Conservation (phyloP, 257 asterid species). For the Gynochthodes officinalis region DNA sequence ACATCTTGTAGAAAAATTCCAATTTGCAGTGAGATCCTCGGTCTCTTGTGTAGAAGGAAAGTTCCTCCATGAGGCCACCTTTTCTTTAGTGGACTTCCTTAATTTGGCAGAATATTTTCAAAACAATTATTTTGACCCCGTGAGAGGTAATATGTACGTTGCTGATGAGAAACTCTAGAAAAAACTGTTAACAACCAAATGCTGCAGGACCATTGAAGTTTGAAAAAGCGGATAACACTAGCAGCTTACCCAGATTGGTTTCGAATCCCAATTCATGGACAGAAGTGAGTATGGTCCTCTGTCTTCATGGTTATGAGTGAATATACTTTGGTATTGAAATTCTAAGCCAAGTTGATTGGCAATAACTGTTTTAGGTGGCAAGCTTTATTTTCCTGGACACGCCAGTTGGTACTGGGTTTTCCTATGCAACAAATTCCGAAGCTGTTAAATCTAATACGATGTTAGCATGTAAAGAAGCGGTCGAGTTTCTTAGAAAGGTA, state of each 20-base stretch:
- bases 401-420: conserved; percentile 27
- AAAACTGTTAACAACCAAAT: background rate
- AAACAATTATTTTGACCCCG: too few relatives aligned
- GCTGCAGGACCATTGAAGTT: conserved; percentile 15
- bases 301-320: background rate
- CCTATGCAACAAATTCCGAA: conserved; percentile 14
- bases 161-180: background rate
- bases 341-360: background rate
- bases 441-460: conserved; percentile 7
- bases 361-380: background rate
- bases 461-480: conserved; percentile 12
- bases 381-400: conserved; percentile 18
- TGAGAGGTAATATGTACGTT: too few relatives aligned
- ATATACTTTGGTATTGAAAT: background rate
- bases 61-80: too few relatives aligned
- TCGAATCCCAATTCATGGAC: conserved; percentile 25
- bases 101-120: too few relatives aligned
- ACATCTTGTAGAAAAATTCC: background rate
- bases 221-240: conserved; percentile 4
- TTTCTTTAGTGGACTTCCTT: background rate
- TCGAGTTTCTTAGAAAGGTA: conserved; percentile 24
- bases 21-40: too few relatives aligned
- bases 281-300: conserved; percentile 5
- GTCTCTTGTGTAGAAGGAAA: too few relatives aligned
- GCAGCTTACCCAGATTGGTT: conserved; percentile 16